These are phyloP conservation scores for Macrolepiota albuminosa DNA, from an alignment of 768 basidiomycete species.

Conservation along the genomic window DNA sequence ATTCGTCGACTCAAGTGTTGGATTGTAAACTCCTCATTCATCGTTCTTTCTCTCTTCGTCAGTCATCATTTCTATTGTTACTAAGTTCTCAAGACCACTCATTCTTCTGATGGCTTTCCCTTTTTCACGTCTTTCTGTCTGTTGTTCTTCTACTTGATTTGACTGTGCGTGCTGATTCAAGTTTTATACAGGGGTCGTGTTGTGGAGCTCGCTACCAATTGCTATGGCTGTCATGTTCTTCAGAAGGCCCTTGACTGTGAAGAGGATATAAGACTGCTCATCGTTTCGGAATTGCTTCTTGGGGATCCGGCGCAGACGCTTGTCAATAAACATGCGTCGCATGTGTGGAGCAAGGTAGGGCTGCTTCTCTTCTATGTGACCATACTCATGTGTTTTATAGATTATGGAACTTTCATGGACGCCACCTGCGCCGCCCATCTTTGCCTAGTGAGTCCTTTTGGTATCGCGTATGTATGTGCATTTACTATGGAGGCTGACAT, in stretches of 20 bases:
- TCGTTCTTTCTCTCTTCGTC: too few relatives aligned
- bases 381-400: constrained; percentile 25
- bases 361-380: background rate
- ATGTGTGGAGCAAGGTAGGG: constrained; percentile 85
- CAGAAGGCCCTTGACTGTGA: constrained; percentile 91
- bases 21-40: too few relatives aligned
- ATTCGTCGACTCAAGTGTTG: background rate
- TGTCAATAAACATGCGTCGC: constrained; percentile 87
- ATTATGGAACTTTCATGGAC: constrained; percentile 92
- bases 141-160: background rate
- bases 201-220: constrained; percentile 84
- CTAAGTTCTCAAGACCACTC: background rate
- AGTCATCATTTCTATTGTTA: background rate
- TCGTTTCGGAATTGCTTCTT: constrained; percentile 79
- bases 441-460: constrained; percentile 59
- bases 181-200: constrained; percentile 56
- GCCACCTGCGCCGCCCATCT: constrained; percentile 82
- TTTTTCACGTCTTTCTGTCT: background rate
- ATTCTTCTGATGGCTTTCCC: background rate
- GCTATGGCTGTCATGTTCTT: constrained; percentile 85
- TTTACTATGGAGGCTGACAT: background rate
- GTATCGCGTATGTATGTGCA: background rate
- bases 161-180: background rate
- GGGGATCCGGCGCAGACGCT: constrained; percentile 84
- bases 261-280: constrained; percentile 77